Conservation (phyloP, 768 basidiomycete species). For the Mycena crocata region DNA sequence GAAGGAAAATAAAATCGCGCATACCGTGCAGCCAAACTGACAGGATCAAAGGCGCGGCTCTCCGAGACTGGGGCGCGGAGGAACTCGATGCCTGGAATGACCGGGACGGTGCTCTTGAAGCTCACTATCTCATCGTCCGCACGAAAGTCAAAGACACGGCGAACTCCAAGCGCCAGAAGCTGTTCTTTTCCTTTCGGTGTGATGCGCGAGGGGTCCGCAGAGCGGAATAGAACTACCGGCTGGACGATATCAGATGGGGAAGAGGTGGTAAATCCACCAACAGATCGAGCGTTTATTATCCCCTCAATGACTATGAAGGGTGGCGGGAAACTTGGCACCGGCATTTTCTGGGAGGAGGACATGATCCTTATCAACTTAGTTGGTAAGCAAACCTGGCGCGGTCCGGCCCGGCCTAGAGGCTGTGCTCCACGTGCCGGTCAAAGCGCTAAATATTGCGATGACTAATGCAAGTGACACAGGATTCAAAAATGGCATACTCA, state of each 20-base stretch:
- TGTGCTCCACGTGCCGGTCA: too few species aligned
- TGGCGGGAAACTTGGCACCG: constrained; percentile 29
- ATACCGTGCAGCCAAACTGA: constrained; percentile 38
- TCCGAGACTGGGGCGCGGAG: constrained; percentile 43
- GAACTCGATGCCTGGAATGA: constrained; percentile 47
- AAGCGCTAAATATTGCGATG: too few species aligned
- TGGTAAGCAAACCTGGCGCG: too few species aligned
- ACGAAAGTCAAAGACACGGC: constrained; percentile 56
- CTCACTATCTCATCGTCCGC: constrained; percentile 49
- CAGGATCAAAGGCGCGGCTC: constrained; percentile 43
- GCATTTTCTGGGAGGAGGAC: not conserved
- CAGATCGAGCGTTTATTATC: constrained; percentile 51
- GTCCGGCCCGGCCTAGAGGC: too few species aligned
- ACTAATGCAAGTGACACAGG: too few species aligned
- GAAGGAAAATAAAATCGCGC: not conserved
- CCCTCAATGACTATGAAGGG: constrained; percentile 58
- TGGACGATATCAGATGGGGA: constrained; percentile 37
- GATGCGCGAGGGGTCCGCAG: constrained; percentile 52
- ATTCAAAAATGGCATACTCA: too few species aligned
- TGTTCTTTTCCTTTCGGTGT: constrained; percentile 48
- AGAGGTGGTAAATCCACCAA: constrained; percentile 42
- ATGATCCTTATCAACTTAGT: too few species aligned
- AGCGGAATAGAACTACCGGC: constrained; percentile 50
- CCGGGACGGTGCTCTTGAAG: constrained; percentile 44
- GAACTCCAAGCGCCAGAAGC: constrained; percentile 50